Evolutionary conservation across 768 basidiomycete species (phyloP).

Genomic region (Suillus placidus): DNA sequence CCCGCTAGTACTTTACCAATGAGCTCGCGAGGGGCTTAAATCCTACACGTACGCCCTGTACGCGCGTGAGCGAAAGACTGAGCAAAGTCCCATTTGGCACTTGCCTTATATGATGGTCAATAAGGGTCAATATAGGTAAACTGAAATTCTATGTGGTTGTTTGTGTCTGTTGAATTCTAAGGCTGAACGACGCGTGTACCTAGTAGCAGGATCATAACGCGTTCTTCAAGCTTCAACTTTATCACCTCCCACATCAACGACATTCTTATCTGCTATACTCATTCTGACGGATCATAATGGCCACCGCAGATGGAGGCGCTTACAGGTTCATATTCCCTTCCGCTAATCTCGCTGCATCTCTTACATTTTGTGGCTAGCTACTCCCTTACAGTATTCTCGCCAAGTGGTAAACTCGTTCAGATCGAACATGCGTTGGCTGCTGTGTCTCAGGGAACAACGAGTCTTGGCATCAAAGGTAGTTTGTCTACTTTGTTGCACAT

Average conservation of each 20-base stretch:
- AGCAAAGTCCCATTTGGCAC: neutral
- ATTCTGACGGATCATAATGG: conserved; percentile 51
- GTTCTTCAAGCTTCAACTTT: conserved; percentile 16
- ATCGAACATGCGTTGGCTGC: conserved; percentile 99
- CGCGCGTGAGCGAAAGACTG: neutral
- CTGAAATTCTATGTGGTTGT: conserved; percentile 11
- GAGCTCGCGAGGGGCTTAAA: neutral
- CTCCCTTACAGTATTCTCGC: conserved; percentile 99
- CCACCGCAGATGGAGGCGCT: conserved; percentile 79
- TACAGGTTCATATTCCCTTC: conserved; percentile 55
- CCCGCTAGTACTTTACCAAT: neutral
- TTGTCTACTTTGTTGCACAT: conserved; percentile 10
- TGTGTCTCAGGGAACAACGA: conserved; percentile 93
- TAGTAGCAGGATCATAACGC: conserved; percentile 23
- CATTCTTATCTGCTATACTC: neutral
- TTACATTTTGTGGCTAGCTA: conserved; percentile 58
- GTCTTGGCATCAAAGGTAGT: conserved; percentile 96
- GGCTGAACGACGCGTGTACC: conserved; percentile 29
- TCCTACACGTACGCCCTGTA: neutral
- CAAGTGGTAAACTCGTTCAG: conserved; percentile 98
- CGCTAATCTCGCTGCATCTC: conserved; percentile 21
- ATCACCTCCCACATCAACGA: neutral
- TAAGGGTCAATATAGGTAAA: neutral
- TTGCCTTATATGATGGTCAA: neutral
- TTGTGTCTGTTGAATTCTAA: conserved; percentile 24